phyloP scores from a whole-genome alignment of 2,329 filamentous ascomycete genomes.

The Emericellopsis atlantica region DNA sequence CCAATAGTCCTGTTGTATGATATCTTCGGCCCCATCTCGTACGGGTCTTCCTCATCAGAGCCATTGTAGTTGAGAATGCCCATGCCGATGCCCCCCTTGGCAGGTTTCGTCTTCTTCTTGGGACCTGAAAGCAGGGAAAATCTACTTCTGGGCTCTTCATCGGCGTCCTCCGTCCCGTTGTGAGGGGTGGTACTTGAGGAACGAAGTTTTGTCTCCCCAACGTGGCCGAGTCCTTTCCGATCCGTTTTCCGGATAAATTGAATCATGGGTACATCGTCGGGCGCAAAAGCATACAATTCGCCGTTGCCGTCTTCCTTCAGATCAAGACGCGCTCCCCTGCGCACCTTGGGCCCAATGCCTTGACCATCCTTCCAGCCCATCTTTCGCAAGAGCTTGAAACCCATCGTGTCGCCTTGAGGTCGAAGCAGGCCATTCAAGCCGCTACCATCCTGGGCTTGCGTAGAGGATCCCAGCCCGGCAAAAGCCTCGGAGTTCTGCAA shows the following conservation, averaged over 20 bases:
- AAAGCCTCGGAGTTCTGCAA: constrained; percentile 65
- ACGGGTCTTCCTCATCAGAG: constrained; percentile 90
- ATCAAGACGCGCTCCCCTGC: constrained; percentile 57
- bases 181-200: constrained; percentile 12
- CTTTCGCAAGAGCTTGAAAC: constrained; percentile 67
- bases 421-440: constrained; percentile 61
- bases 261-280: constrained; percentile 64
- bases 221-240: constrained; percentile 57
- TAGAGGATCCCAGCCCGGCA: constrained; percentile 59
- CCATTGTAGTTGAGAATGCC: constrained; percentile 86
- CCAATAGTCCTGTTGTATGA: constrained; percentile 75
- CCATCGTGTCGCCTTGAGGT: constrained; percentile 69
- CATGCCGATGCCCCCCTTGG: constrained; percentile 63
- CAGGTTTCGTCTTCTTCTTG: constrained; percentile 34
- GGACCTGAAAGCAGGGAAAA: constrained; percentile 7
- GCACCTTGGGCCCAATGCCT: constrained; percentile 79
- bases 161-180: constrained; percentile 24
- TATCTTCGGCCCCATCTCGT: constrained; percentile 82
- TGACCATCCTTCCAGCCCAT: constrained; percentile 98
- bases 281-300: constrained; percentile 67
- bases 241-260: constrained; percentile 52
- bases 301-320: constrained; percentile 23
- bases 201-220: constrained; percentile 41
- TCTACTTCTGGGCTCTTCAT: constrained; percentile 2
- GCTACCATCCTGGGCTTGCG: constrained; percentile 33